Evolutionary conservation across 129 eudicot species (phyloP).

Genomic region (Escallonia rubra): DNA sequence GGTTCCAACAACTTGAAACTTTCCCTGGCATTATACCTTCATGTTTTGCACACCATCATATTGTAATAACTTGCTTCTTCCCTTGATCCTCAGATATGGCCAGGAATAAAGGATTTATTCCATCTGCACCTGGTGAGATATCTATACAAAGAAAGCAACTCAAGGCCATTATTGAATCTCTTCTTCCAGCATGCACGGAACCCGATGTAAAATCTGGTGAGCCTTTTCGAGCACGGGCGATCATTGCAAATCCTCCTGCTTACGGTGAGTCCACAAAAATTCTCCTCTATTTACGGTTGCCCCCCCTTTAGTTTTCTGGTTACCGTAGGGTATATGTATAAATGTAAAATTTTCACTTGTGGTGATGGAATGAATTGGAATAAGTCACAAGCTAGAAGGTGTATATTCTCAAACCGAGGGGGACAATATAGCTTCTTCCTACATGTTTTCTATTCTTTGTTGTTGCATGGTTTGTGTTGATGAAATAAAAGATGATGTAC

Average conservation of each 20-base stretch:
- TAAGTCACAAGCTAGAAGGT: no score
- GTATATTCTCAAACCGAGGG: no score
- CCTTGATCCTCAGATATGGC: conserved; percentile 67
- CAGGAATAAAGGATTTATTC: conserved; percentile 90
- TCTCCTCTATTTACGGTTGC: neutral
- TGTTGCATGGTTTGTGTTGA: no score
- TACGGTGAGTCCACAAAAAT: conserved; percentile 55
- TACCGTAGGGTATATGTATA: no score
- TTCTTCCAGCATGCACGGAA: conserved; percentile 94
- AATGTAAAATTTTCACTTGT: no score
- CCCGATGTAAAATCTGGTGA: conserved; percentile 60
- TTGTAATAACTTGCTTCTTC: conserved; percentile 2
- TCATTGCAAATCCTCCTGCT: conserved; percentile 96
- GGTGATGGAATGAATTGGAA: no score
- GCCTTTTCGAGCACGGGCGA: conserved; percentile 89
- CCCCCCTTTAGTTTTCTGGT: neutral
- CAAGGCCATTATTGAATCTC: conserved; percentile 82
- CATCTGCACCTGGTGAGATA: conserved; percentile 85
- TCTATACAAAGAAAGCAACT: conserved; percentile 77
- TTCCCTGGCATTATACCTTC: no score
- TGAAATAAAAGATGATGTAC: no score
- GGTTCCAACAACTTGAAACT: no score
- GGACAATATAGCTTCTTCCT: no score
- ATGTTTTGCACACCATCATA: no score
- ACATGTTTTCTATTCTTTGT: no score